phyloP scores from a whole-genome alignment of 2,329 filamentous ascomycete genomes.

The Fusarium neocosmosporiellum region DNA sequence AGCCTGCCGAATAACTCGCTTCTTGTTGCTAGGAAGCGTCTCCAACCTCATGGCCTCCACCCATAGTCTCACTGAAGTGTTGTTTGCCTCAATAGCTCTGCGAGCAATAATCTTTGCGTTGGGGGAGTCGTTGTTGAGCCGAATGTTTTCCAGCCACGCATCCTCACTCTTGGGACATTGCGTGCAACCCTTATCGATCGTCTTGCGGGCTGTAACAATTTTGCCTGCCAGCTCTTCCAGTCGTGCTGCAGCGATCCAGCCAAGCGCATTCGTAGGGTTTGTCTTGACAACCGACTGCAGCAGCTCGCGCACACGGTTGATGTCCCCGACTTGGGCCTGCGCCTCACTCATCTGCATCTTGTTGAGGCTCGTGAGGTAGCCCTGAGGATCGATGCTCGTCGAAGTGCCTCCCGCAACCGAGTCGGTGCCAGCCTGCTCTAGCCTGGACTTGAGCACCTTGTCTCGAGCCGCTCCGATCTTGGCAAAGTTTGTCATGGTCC shows the following conservation, averaged over 20 bases:
- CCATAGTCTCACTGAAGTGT: constrained; percentile 89
- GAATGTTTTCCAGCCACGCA: constrained; percentile 95
- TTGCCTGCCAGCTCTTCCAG: constrained; percentile 94
- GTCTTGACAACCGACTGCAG: constrained; percentile 98
- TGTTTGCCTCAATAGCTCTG: constrained; percentile 91
- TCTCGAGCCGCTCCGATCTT: constrained; percentile 96
- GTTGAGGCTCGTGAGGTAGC: constrained; percentile 92
- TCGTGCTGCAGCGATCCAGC: constrained; percentile 94
- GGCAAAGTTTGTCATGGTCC: constrained; percentile 97
- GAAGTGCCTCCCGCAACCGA: constrained; percentile 79
- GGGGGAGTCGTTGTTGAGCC: constrained; percentile 83
- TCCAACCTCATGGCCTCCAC: constrained; percentile 96
- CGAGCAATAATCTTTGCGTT: constrained; percentile 97
- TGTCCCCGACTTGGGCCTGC: constrained; percentile 89
- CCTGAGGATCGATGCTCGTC: constrained; percentile 93
- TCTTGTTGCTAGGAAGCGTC: constrained; percentile 83
- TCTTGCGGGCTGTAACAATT: constrained; percentile 86
- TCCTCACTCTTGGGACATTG: constrained; percentile 95
- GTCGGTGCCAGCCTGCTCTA: constrained; percentile 83
- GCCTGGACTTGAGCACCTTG: constrained; percentile 92
- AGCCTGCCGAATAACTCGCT: constrained; percentile 90
- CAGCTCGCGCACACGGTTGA: constrained; percentile 91
- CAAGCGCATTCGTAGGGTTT: constrained; percentile 92
- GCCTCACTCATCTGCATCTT: constrained; percentile 83
- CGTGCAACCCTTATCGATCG: constrained; percentile 89